Conservation (phyloP, 805 yeast genomes). For the Barnettozyma botsteinii region DNA sequence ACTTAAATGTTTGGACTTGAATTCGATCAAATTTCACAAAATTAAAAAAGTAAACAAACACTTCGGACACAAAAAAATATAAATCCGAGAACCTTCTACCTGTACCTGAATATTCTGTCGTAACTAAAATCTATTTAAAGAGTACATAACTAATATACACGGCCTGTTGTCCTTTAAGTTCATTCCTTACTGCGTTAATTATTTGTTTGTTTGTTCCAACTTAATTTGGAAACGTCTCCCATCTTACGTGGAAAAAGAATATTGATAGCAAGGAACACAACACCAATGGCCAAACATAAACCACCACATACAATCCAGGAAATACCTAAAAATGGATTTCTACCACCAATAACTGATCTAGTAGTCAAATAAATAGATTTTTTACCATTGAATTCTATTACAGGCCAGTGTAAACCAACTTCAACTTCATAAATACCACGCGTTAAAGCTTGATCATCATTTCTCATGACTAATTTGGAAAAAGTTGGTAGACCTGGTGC, state of each 20-base stretch:
- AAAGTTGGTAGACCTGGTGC: conserved; percentile 69
- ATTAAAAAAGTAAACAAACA: neutral
- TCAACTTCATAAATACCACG: conserved; percentile 59
- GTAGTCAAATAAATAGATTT: conserved; percentile 65
- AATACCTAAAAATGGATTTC: conserved; percentile 65
- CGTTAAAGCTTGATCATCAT: conserved; percentile 46
- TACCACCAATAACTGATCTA: conserved; percentile 70
- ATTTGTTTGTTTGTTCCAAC: conserved; percentile 53
- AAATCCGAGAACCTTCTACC: neutral
- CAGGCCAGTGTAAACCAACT: conserved; percentile 78
- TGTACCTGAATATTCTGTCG: too few relatives aligned
- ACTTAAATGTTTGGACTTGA: too few relatives aligned
- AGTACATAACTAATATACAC: neutral
- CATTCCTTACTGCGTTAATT: neutral
- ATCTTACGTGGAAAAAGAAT: conserved; percentile 60
- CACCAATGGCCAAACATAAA: conserved; percentile 53
- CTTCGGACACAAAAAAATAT: neutral
- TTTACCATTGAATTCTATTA: conserved; percentile 57
- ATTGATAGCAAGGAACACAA: conserved; percentile 48
- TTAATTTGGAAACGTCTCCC: conserved; percentile 64
- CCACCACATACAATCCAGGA: conserved; percentile 75
- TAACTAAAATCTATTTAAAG: too few relatives aligned
- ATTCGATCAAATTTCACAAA: neutral
- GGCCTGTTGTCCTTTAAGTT: neutral
- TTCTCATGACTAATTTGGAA: conserved; percentile 60